phyloP scores from a whole-genome alignment of 176 grass and related monocot species.

The Musa troglodytarum region DNA sequence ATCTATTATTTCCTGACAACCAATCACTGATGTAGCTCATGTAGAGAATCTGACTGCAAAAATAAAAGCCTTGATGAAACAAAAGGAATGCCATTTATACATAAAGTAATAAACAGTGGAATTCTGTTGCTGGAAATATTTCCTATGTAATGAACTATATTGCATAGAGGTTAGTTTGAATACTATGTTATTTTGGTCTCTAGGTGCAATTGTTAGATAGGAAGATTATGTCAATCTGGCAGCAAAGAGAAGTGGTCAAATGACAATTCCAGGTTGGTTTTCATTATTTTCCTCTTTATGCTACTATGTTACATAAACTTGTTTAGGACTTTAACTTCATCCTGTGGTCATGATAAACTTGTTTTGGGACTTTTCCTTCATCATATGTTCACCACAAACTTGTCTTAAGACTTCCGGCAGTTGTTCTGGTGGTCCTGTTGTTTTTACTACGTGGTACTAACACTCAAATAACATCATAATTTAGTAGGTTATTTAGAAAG shows the following conservation, averaged over 20 bases:
- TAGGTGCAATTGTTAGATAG: conserved; percentile 62
- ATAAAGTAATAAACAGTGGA: conserved; percentile 39
- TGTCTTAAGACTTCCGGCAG: no score
- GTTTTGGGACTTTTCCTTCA: no score
- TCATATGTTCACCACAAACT: no score
- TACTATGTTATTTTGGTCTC: conserved; percentile 5
- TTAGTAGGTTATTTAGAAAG: no score
- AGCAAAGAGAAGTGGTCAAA: conserved; percentile 73
- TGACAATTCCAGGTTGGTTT: conserved; percentile 46
- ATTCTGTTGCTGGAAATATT: conserved; percentile 1
- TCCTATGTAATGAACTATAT: conserved; percentile 3
- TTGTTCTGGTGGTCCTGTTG: no score
- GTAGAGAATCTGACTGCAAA: conserved; percentile 65
- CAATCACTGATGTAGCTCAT: conserved; percentile 44
- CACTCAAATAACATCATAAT: no score
- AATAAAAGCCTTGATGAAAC: conserved; percentile 68
- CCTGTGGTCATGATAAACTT: no score
- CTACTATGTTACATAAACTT: neutral
- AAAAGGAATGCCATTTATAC: conserved; percentile 72
- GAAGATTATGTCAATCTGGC: conserved; percentile 54
- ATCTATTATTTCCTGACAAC: neutral
- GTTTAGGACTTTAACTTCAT: no score
- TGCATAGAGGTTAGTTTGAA: conserved; percentile 1
- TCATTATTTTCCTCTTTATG: neutral
- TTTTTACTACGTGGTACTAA: no score